Evolutionary conservation across 768 basidiomycete genomes (phyloP), one percentile per base, ranked within the genome.

Genomic region (Tremella fuciformis): DNA sequence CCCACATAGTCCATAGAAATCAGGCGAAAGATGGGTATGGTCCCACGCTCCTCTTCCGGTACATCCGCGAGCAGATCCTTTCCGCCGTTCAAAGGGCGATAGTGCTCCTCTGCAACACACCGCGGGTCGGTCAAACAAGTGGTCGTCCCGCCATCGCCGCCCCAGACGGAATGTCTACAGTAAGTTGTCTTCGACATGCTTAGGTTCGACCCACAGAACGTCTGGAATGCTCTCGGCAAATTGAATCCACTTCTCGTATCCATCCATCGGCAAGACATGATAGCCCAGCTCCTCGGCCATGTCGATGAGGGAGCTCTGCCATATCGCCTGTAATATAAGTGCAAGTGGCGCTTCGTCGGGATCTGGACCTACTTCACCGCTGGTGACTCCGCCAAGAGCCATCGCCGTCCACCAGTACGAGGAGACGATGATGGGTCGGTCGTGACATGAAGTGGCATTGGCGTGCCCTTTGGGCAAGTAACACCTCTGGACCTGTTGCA

Each of bases 151-250:
- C 60, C 34, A 25, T 73, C 70, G 24, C 56, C 50, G 19, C 60
- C 63, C 71, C 73, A 74, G 22, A 75, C 56, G 8, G 62, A 34
- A 18, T 58, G 63, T 34, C 69, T 70, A 55, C 13, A 41, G 15
- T 57, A 2, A 47, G 38, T 13, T 19, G 9, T 1, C 19, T 24
- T 9, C 25, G 24, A 21, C 25, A 21, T 46, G 3, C 11, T 19
- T 11, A 8, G 39, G 39, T 38, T 37, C 19, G 24, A 70, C 70
- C 58, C 41, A 75, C 73, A 70, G 69, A 19, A 73, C 67, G 50
- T 74, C 71, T 13, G 75, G 75, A 63, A 76, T 66, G 52, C 71
- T 70, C 47, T 70, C 70, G 24, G 70, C 67, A 2, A 65, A 63
- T 13, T 61, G 41, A n/a, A 74, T 57, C 71, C 71, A 71, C 34